Evolutionary conservation across 345 rosid genomes (phyloP).

Genomic region (Citrus australasica): DNA sequence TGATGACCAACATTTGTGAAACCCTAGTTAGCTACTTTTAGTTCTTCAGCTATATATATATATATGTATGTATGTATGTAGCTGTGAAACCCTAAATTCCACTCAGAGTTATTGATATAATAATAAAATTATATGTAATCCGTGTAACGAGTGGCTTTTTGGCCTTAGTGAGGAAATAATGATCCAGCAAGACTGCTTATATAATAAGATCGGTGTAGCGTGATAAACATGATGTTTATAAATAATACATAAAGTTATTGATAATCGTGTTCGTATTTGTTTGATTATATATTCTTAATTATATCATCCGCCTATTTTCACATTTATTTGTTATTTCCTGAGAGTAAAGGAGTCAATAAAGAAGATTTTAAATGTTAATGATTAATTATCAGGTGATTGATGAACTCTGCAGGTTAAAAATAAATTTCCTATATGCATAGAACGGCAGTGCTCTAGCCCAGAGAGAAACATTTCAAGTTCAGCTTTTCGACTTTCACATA

Average conservation of each 20-base stretch:
- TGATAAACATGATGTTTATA: background rate
- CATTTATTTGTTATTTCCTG: background rate
- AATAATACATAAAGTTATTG: background rate
- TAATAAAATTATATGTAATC: too few species aligned
- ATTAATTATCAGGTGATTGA: background rate
- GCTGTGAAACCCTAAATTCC: slow-evolving; percentile 1
- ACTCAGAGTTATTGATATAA: too few species aligned
- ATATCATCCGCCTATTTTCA: background rate
- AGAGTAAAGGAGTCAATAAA: background rate
- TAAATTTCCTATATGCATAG: background rate
- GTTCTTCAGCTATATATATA: background rate
- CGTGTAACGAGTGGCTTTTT: background rate
- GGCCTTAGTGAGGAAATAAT: background rate
- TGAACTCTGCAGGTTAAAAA: background rate
- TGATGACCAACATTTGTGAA: background rate
- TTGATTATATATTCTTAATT: background rate
- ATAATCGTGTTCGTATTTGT: background rate
- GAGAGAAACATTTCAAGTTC: background rate
- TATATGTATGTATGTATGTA: background rate
- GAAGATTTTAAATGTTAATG: background rate
- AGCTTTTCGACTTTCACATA: too few species aligned
- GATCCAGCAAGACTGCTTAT: background rate
- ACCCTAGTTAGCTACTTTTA: background rate
- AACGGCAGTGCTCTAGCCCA: background rate
- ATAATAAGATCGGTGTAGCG: background rate